These are phyloP conservation scores for Anisodus tanguticus DNA, from an alignment of 257 asterid genomes.

Conservation along the genomic window DNA sequence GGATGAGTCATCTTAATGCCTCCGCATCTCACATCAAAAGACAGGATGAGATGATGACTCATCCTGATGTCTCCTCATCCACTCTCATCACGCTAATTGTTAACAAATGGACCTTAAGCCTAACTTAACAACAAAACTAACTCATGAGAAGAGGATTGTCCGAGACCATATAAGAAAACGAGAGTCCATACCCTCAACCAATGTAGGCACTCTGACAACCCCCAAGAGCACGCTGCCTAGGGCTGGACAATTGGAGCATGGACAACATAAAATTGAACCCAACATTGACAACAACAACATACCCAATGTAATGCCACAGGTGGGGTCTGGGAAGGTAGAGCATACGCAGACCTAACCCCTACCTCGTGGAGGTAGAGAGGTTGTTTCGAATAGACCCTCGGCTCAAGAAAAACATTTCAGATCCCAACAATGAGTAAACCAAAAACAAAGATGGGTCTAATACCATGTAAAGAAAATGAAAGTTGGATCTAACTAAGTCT, in stretches of 20 bases:
- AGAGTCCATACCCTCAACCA: background rate
- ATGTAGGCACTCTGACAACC: background rate
- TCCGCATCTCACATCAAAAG: background rate
- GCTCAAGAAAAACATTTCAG: too few relatives aligned
- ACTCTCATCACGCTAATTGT: background rate
- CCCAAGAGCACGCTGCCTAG: background rate
- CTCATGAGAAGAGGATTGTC: background rate
- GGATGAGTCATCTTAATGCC: background rate
- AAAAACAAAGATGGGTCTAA: constrained; percentile 11
- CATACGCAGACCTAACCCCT: too few relatives aligned
- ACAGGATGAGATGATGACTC: constrained; percentile 13
- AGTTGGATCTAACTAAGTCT: constrained; percentile 1
- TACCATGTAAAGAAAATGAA: constrained; percentile 4
- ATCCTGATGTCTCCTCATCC: constrained; percentile 13
- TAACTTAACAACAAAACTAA: background rate
- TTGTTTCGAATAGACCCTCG: too few relatives aligned
- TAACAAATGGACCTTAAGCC: background rate
- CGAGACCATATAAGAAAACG: background rate
- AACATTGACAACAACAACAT: background rate
- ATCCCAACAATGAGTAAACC: background rate
- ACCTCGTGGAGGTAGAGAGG: too few relatives aligned
- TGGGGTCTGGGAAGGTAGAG: too few relatives aligned
- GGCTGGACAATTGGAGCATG: background rate
- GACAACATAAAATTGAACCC: constrained; percentile 1
- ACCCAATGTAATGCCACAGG: too few relatives aligned